phyloP scores from a whole-genome alignment of 148 eudicot genomes.

The Pouteria glomerata region DNA sequence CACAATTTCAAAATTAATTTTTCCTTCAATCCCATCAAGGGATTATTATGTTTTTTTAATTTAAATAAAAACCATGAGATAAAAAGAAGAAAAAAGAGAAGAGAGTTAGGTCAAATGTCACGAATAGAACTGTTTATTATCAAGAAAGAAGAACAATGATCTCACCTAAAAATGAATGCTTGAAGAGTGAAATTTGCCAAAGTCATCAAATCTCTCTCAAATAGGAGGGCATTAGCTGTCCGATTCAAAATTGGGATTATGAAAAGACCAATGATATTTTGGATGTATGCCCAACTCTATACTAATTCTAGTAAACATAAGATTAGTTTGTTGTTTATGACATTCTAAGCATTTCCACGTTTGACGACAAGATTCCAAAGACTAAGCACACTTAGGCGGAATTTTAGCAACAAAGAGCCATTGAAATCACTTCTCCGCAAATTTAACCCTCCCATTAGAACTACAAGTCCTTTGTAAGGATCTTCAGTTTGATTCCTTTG shows the following conservation, averaged over 20 bases:
- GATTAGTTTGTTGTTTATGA: neutral
- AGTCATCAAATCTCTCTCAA: neutral
- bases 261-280: neutral
- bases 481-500: no score
- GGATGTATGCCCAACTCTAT: neutral
- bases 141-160: no score
- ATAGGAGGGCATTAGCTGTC: neutral
- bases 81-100: neutral
- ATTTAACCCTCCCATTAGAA: neutral
- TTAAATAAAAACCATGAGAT: neutral
- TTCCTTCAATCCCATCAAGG: constrained; percentile 6
- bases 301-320: neutral
- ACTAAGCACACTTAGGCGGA: neutral
- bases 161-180: no score
- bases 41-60: neutral
- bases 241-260: neutral
- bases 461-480: no score
- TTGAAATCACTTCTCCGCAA: constrained; percentile 6
- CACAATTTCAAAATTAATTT: no score
- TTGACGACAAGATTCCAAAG: neutral
- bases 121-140: neutral
- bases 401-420: neutral
- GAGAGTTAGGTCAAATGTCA: neutral
- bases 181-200: no score
- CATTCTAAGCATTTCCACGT: neutral